Conservation (phyloP, 805 yeast species). For the Saccharomycopsis guyanensis region DNA sequence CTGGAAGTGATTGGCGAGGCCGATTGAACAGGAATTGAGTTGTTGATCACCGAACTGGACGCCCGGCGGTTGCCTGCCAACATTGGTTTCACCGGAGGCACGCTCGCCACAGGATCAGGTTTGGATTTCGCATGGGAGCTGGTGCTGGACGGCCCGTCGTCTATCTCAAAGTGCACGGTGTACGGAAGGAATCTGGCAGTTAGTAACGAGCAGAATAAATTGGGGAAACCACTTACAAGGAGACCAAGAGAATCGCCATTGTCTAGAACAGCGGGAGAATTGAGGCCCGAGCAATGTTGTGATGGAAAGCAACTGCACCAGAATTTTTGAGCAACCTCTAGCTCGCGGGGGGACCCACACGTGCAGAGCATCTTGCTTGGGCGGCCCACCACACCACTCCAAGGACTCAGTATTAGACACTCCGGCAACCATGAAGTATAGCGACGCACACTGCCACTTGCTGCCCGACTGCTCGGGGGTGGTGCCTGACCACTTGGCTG, state of each 20-base stretch:
- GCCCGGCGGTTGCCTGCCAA: background rate
- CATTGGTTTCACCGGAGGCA: background rate
- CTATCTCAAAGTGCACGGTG: constrained; percentile 20
- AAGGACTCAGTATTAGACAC: too few relatives aligned
- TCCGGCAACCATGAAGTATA: too few relatives aligned
- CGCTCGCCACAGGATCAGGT: background rate
- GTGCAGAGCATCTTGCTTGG: too few relatives aligned
- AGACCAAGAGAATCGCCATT: constrained; percentile 17
- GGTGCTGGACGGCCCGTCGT: background rate
- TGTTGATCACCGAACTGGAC: background rate
- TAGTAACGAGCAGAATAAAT: background rate
- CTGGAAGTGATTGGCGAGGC: constrained; percentile 11
- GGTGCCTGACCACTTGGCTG: constrained; percentile 10
- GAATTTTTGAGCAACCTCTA: too few relatives aligned
- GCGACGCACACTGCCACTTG: constrained; percentile 37
- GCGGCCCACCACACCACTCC: too few relatives aligned
- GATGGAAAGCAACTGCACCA: too few relatives aligned
- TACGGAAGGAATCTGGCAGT: constrained; percentile 18
- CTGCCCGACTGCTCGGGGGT: constrained; percentile 21
- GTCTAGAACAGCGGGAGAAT: too few relatives aligned
- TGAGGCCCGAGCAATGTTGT: too few relatives aligned
- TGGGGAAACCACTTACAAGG: constrained; percentile 14
- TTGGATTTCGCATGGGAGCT: background rate
- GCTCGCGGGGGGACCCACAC: too few relatives aligned
- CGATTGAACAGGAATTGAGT: background rate